Conservation (phyloP, 768 basidiomycete genomes). For the Mycena vitilis region DNA sequence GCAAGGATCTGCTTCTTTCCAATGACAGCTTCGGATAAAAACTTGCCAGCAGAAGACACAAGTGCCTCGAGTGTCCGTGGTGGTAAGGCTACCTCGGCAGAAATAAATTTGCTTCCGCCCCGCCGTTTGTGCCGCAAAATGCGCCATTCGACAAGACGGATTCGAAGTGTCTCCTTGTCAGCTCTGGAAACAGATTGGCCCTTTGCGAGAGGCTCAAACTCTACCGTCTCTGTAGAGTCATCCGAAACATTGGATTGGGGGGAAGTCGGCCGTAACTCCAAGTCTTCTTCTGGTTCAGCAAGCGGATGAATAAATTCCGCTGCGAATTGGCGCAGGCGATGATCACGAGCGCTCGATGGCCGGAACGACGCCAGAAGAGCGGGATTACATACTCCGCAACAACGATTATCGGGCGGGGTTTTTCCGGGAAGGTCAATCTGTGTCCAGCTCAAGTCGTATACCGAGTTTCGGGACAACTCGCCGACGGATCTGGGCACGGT, state of each 20-base stretch:
- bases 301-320: conserved; percentile 16
- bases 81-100: not conserved
- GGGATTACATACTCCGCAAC: conserved; percentile 27
- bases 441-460: conserved; percentile 25
- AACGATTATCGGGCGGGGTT: conserved; percentile 21
- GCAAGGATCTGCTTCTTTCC: conserved; percentile 16
- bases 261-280: conserved; percentile 1
- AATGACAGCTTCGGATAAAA: conserved; percentile 2
- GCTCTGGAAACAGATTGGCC: conserved; percentile 5
- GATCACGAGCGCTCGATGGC: conserved; percentile 16
- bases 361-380: not conserved
- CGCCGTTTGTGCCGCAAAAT: conserved; percentile 11
- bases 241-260: conserved; percentile 1
- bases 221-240: not conserved
- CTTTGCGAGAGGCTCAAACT: conserved; percentile 1
- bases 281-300: not conserved
- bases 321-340: conserved; percentile 20
- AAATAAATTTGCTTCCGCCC: conserved; percentile 10
- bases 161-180: not conserved
- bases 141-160: not conserved
- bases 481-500: conserved; percentile 3
- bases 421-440: conserved; percentile 10
- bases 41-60: conserved; percentile 4
- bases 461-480: conserved; percentile 13
- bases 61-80: conserved; percentile 11